Evolutionary conservation across 257 asterid species (phyloP), one percentile per base, ranked within the genome.

Genomic region (Plectranthus barbatus): DNA sequence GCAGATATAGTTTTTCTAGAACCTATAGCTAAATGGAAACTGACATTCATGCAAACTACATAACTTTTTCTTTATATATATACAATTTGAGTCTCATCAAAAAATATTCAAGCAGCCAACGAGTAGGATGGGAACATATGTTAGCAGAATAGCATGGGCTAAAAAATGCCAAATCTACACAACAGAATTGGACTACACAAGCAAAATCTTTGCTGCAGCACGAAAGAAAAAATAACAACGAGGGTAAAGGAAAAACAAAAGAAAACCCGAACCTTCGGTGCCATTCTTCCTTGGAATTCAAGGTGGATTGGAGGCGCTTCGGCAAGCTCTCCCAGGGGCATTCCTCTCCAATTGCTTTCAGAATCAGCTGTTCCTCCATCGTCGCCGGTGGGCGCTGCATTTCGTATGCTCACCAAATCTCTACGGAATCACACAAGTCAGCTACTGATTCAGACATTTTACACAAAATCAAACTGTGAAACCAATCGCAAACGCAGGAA

Each of bases 211-310:
- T 15, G 36, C 42, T 24, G 49, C 18, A 45, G 24, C 57, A 44
- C 3, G n/a, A 34, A 51, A 15, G 47, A 59, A 12, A 72, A 36
- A n/a, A 3, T 12, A 53, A 14, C 12, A 17, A 26, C 19, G 37
- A 17, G 21, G n/a, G 31, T 58, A 31, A 31, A 13, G 6, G 53
- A 36, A 56, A 31, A 31, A 67, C 39, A 51, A n/a, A 8, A 23
- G 4, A 68, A 51, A 14, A 33, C 1, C 11, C 7, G 50, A 56
- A 92, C 99, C 97, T 85, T 63, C 88, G 83, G 51, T 92, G 91
- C 97, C 97, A 92, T 83, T 92, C 99, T 31, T 92, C 99, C 75
- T 75, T 85, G 62, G 99, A 85, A 77, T 76, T 86, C 72, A 92
- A 71, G 56, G 79, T 82, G 60, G 99, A 79, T 67, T 92, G 99